Evolutionary conservation across 208 protist genomes (phyloP).

Genomic region (Giardia muris): DNA sequence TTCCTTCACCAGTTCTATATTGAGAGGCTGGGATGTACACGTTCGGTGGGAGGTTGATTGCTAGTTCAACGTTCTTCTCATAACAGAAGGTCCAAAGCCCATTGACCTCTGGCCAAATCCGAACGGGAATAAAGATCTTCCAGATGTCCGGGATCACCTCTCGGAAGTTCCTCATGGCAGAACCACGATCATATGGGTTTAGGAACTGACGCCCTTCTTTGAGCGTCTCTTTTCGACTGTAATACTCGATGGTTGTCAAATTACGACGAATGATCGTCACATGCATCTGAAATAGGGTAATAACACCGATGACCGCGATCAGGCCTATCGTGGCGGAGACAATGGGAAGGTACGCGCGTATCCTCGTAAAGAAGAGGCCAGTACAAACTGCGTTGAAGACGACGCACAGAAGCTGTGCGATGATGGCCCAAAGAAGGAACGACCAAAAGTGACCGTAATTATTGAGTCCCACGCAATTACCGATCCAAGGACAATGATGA

Average conservation of each 20-base stretch:
- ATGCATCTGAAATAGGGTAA: not conserved
- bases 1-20: too few species aligned
- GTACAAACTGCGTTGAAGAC: not conserved
- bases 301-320: not conserved
- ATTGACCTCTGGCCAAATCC: not conserved
- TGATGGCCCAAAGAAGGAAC: not conserved
- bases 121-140: not conserved
- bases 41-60: too few species aligned
- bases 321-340: not conserved
- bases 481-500: constrained; percentile 42
- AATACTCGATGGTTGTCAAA: not conserved
- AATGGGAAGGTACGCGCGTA: not conserved
- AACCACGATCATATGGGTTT: not conserved
- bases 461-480: constrained; percentile 27
- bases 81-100: not conserved
- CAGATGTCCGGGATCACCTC: not conserved
- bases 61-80: not conserved
- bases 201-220: not conserved
- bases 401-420: not conserved
- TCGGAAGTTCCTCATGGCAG: not conserved
- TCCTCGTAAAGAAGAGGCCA: not conserved
- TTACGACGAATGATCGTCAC: not conserved
- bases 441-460: constrained; percentile 33
- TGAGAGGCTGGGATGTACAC: too few species aligned
- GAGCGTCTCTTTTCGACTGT: not conserved